phyloP scores from a whole-genome alignment of 73 alveolate genomes.

The Tetrahymena thermophila region DNA sequence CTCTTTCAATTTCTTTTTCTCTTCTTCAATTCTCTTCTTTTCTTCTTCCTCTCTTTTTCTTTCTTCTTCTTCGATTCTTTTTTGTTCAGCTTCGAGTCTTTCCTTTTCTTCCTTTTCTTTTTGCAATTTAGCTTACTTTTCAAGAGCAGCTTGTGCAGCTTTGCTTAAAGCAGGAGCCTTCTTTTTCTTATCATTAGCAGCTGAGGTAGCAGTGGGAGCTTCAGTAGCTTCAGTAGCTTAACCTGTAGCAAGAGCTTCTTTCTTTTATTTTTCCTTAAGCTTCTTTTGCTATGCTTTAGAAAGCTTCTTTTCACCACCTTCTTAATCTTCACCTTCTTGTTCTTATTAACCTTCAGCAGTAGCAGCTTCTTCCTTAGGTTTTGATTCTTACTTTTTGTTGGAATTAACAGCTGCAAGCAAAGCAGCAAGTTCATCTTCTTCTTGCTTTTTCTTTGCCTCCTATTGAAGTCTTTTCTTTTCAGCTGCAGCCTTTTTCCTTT shows the following conservation, averaged over 20 bases:
- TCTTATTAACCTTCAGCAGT: slow-evolving; percentile 39
- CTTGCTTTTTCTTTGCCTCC: slow-evolving; percentile 47
- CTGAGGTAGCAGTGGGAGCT: slow-evolving; percentile 1
- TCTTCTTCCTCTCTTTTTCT: slow-evolving; percentile 59
- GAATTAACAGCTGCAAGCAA: slow-evolving; percentile 17
- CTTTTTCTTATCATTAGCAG: slow-evolving; percentile 58
- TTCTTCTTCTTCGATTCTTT: slow-evolving; percentile 60
- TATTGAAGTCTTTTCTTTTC: slow-evolving; percentile 39
- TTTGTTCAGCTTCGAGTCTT: slow-evolving; percentile 41
- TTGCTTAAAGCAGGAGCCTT: slow-evolving; percentile 18
- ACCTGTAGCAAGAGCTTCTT: slow-evolving; percentile 9
- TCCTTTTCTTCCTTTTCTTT: slow-evolving; percentile 44
- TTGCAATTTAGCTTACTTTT: slow-evolving; percentile 36
- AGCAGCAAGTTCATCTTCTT: slow-evolving; percentile 63
- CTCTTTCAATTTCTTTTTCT: slow-evolving; percentile 3
- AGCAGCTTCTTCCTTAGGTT: slow-evolving; percentile 46
- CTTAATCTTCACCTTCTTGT: slow-evolving; percentile 59
- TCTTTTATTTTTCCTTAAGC: slow-evolving; percentile 32
- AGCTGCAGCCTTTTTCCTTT: slow-evolving; percentile 47
- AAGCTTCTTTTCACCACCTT: slow-evolving; percentile 51
- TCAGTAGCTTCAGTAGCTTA: neutral
- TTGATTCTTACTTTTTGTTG: slow-evolving; percentile 6
- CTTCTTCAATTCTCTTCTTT: slow-evolving; percentile 34
- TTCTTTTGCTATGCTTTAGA: slow-evolving; percentile 36
- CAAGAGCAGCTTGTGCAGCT: slow-evolving; percentile 12